phyloP scores from a whole-genome alignment of 768 basidiomycete species.

The Podaxis sp. region DNA sequence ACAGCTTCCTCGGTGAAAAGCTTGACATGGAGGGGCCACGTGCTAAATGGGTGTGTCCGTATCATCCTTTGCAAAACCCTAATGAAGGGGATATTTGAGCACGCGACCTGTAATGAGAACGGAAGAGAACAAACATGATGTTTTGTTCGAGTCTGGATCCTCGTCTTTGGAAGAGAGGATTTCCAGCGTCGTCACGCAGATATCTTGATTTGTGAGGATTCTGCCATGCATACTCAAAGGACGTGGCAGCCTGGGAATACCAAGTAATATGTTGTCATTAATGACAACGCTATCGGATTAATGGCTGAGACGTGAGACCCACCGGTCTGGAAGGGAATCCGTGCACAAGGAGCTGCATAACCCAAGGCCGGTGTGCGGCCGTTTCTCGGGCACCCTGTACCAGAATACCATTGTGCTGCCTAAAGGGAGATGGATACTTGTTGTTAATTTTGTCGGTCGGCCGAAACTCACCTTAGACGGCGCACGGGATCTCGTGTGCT shows the following conservation, averaged over 20 bases:
- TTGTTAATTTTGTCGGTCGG: slow-evolving; percentile 4
- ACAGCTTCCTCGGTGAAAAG: slow-evolving; percentile 68
- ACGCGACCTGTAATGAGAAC: neutral
- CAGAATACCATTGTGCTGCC: slow-evolving; percentile 83
- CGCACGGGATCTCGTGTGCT: slow-evolving; percentile 69
- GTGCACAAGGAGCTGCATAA: slow-evolving; percentile 84
- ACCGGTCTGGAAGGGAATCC: slow-evolving; percentile 76
- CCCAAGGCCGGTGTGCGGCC: slow-evolving; percentile 61
- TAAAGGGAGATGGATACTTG: slow-evolving; percentile 20
- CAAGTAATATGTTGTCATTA: neutral
- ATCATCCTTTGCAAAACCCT: slow-evolving; percentile 69
- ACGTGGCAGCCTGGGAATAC: slow-evolving; percentile 56
- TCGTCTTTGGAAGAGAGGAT: slow-evolving; percentile 35
- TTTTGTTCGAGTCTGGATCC: slow-evolving; percentile 40
- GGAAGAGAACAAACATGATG: slow-evolving; percentile 42
- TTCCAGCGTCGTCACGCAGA: slow-evolving; percentile 45
- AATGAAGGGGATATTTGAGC: slow-evolving; percentile 8
- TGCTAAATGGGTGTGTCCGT: slow-evolving; percentile 61
- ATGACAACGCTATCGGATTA: neutral
- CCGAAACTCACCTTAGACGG: slow-evolving; percentile 49
- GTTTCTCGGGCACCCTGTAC: slow-evolving; percentile 73
- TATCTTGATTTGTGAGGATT: slow-evolving; percentile 72
- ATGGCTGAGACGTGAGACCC: slow-evolving; percentile 14
- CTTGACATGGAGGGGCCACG: slow-evolving; percentile 75
- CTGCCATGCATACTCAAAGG: slow-evolving; percentile 90